Conservation (phyloP, 1,139 yeast genomes). For the Hansenula sp. region DNA sequence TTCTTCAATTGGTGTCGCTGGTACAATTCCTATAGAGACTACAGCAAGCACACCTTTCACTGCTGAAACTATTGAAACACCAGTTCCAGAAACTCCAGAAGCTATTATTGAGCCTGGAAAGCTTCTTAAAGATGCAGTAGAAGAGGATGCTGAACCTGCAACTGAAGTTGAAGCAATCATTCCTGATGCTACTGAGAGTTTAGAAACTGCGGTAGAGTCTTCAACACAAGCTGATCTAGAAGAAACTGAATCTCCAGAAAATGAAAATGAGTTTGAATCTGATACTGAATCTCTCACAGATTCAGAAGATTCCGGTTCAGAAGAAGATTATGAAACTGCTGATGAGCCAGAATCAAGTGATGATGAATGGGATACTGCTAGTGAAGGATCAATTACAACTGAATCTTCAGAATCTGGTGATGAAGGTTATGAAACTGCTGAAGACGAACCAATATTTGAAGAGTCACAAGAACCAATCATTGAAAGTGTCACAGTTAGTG, state of each 20-base stretch:
- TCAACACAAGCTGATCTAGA: neutral
- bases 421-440: neutral
- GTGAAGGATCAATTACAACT: too few species aligned
- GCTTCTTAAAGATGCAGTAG: neutral
- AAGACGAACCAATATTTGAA: too few species aligned
- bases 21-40: neutral
- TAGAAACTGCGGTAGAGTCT: neutral
- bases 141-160: neutral
- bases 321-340: neutral
- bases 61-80: neutral
- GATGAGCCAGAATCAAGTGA: neutral
- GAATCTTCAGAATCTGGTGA: neutral
- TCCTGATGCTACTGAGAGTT: neutral
- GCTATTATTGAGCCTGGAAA: neutral
- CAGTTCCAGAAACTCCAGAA: neutral
- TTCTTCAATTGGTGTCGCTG: neutral
- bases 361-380: neutral
- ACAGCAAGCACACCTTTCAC: neutral
- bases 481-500: too few species aligned
- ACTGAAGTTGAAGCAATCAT: neutral
- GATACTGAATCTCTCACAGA: neutral
- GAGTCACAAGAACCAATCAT: too few species aligned
- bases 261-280: neutral
- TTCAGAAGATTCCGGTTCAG: constrained; percentile 1
- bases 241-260: neutral